These are phyloP conservation scores for Hemileccinum impolitum DNA, from an alignment of 768 basidiomycete genomes.

Conservation along the genomic window DNA sequence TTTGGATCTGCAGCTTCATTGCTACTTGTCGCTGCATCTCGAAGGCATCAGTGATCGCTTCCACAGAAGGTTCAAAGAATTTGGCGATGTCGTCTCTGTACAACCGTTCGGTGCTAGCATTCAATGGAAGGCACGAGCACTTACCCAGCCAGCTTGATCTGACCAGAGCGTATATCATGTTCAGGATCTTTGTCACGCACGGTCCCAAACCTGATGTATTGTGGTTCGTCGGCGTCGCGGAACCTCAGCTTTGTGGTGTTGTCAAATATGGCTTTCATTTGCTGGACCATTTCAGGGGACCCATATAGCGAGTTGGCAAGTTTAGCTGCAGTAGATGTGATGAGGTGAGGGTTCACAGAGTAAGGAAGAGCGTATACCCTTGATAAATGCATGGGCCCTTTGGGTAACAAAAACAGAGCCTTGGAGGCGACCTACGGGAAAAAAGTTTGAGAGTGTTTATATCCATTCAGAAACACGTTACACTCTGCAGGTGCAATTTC, in stretches of 20 bases:
- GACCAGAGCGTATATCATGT: slow-evolving; percentile 35
- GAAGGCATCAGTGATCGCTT: slow-evolving; percentile 35
- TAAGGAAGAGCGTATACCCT: slow-evolving; percentile 14
- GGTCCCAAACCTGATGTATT: slow-evolving; percentile 39
- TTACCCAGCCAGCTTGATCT: slow-evolving; percentile 38
- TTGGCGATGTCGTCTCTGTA: slow-evolving; percentile 34
- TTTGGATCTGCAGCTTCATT: slow-evolving; percentile 19
- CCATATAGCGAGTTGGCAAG: slow-evolving; percentile 30
- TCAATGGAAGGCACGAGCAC: background rate
- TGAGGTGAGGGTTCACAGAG: background rate
- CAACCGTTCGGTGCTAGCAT: background rate
- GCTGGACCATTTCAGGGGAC: slow-evolving; percentile 26
- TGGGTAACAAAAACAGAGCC: slow-evolving; percentile 36
- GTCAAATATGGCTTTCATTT: slow-evolving; percentile 36
- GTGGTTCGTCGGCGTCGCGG: slow-evolving; percentile 30
- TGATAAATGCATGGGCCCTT: slow-evolving; percentile 28
- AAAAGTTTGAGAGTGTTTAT: background rate
- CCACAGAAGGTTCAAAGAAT: slow-evolving; percentile 43
- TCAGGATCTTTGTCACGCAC: slow-evolving; percentile 32
- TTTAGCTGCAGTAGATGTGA: slow-evolving; percentile 18
- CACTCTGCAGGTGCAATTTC: slow-evolving; percentile 34
- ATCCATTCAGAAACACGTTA: background rate
- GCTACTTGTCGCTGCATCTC: slow-evolving; percentile 22
- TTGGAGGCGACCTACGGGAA: slow-evolving; percentile 33
- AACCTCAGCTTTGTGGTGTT: slow-evolving; percentile 39